Percentiles rank a stretch among this genome's conserved stretches.
These are phyloP conservation scores for Funneliformis mosseae DNA, from an alignment of 192 early-diverging fungal genomes.

Conservation along the genomic window DNA sequence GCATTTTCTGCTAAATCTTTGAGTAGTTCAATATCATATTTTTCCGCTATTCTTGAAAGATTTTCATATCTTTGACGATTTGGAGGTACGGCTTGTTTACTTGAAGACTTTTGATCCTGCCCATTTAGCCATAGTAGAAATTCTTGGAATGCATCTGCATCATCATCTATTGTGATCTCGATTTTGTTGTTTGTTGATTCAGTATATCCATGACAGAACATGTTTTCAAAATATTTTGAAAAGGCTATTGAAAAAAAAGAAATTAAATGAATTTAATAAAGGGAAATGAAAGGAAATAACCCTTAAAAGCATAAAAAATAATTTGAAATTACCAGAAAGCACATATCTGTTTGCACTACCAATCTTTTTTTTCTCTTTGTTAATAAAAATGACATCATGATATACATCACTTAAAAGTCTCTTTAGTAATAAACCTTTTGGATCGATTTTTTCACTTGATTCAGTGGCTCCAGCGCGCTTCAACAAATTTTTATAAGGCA, in stretches of 20 bases:
- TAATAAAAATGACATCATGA: conserved; percentile 2
- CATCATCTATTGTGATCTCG: background rate
- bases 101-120: too few species aligned
- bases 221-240: background rate
- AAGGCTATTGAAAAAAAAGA: background rate
- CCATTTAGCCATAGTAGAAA: background rate
- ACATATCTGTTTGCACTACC: conserved; percentile 9
- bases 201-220: background rate
- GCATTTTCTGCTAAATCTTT: background rate
- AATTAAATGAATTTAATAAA: background rate
- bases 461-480: background rate
- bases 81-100: too few species aligned
- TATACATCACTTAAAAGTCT: background rate
- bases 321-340: background rate
- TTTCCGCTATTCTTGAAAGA: background rate
- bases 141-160: background rate
- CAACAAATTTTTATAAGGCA: background rate
- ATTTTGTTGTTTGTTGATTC: background rate
- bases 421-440: background rate
- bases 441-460: background rate
- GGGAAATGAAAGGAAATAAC: background rate
- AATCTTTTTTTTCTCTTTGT: background rate
- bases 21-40: background rate
- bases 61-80: background rate
- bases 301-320: background rate